Evolutionary conservation across 2,329 filamentous ascomycete genomes (phyloP).

Genomic region (Colletotrichum agaves): DNA sequence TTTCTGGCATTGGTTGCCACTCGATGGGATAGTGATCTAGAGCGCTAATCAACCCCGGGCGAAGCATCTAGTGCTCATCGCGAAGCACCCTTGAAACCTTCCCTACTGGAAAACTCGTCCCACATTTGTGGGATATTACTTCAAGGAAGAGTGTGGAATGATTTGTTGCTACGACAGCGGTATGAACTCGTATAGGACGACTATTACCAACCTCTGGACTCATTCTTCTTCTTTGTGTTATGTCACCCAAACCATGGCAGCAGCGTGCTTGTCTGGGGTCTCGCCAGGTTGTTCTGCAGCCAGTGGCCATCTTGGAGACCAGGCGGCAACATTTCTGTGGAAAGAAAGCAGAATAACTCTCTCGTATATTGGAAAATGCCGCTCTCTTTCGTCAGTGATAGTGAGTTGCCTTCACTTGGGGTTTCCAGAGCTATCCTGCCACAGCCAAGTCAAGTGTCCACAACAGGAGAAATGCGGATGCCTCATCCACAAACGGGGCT

Average conservation of each 20-base stretch:
- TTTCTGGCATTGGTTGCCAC: too few species aligned
- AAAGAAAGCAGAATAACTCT: constrained; percentile 55
- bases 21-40: too few species aligned
- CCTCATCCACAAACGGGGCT: constrained; percentile 45
- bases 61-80: neutral
- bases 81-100: neutral
- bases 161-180: constrained; percentile 74
- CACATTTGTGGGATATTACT: constrained; percentile 71
- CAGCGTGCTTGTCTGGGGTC: constrained; percentile 42
- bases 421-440: constrained; percentile 16
- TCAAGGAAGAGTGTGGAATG: constrained; percentile 69
- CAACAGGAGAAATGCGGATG: constrained; percentile 4
- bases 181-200: constrained; percentile 69
- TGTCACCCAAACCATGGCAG: constrained; percentile 42
- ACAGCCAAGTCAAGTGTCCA: neutral
- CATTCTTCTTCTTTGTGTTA: constrained; percentile 39
- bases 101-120: constrained; percentile 52
- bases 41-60: neutral
- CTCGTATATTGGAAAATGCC: constrained; percentile 44
- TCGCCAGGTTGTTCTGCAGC: constrained; percentile 54
- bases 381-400: constrained; percentile 42
- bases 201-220: constrained; percentile 60
- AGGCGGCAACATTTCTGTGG: constrained; percentile 61
- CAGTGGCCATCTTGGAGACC: constrained; percentile 59
- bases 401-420: neutral